These are phyloP conservation scores for Tuber brumale DNA, from an alignment of 495 filamentous ascomycete species.

Conservation along the genomic window DNA sequence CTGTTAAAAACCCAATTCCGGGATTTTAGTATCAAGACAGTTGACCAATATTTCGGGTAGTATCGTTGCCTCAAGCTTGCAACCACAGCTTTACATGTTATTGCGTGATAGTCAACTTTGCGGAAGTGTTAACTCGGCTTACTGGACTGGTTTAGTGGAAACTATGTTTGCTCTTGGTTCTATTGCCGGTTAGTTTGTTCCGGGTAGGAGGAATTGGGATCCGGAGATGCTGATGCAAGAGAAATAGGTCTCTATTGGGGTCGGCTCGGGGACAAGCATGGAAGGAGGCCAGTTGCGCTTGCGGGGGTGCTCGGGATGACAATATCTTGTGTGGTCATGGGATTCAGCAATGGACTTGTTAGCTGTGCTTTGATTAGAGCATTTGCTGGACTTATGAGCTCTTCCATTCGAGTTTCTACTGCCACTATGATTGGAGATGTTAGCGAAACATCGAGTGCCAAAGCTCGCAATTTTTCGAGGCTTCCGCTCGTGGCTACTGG, in stretches of 20 bases:
- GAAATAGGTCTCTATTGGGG: conserved; percentile 44
- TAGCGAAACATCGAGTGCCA: conserved; percentile 41
- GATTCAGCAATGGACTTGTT: conserved; percentile 45
- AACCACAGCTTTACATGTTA: conserved; percentile 47
- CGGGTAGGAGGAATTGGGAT: not conserved
- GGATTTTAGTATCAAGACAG: not conserved
- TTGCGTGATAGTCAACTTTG: conserved; percentile 45
- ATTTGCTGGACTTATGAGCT: conserved; percentile 45
- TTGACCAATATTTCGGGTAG: conserved; percentile 24
- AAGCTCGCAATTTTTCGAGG: conserved; percentile 45
- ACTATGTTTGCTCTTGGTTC: conserved; percentile 49
- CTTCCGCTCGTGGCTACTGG: conserved; percentile 46
- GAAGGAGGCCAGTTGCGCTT: conserved; percentile 44
- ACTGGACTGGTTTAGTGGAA: conserved; percentile 46
- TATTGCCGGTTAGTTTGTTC: conserved; percentile 41
- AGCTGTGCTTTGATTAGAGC: conserved; percentile 46
- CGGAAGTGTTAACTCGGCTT: conserved; percentile 45
- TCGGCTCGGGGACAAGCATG: conserved; percentile 44
- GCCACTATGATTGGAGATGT: conserved; percentile 48
- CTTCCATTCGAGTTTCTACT: conserved; percentile 44
- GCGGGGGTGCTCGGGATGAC: conserved; percentile 44
- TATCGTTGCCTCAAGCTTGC: conserved; percentile 47
- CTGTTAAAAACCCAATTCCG: not conserved
- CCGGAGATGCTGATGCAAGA: conserved; percentile 17
- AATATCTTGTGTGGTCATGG: conserved; percentile 45